Evolutionary conservation across 768 basidiomycete species (phyloP), one percentile per base, ranked within the genome.

Genomic region (Rhodotorula kratochvilovae): DNA sequence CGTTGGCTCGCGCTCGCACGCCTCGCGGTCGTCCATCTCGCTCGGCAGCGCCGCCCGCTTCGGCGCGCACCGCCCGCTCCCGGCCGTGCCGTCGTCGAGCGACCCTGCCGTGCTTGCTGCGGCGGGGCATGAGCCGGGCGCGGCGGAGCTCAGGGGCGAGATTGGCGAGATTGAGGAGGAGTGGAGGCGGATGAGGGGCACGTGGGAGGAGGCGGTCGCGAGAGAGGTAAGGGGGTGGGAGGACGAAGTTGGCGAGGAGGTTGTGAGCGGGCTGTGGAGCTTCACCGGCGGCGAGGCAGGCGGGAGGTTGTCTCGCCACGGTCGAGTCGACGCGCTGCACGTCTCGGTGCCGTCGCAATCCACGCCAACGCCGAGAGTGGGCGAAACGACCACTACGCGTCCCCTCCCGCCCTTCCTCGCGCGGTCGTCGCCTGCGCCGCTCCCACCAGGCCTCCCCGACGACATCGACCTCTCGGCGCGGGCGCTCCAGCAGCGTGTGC

Each of bases 31-130:
- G 45, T 12, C 43, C 19, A 19, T 23, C n/a, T 60, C 61, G 31
- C n/a, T 42, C 48, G n/a, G 13, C 55, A 45, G 59, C 61, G 12
- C 56, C 59, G 17, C 19, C 46, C 39, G 23, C 53, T 3, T 56
- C 53, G 3, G 27, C 45, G 8, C n/a, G n/a, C n/a, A n/a, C n/a
- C n/a, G n/a, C n/a, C 31, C 63, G 2, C 43, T 64, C 8, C 67
- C 72, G 3, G 65, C 72, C 11, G 59, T 73, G 12, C 50, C 68
- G 13, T 59, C 61, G 3, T 63, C 67, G 10, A 45, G 56, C 15
- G 72, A 73, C n/a, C 72, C 72, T 6, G 29, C 53, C 33, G n/a
- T 69, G 39, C 63, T 73, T 1, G n/a, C 57, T 0, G 48, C 15
- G n/a, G n/a, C n/a, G n/a, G n/a, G n/a, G n/a, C 23, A 17, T 7